phyloP scores from a whole-genome alignment of 768 basidiomycete genomes.

The button mushroom (Agaricus bisporus) region DNA sequence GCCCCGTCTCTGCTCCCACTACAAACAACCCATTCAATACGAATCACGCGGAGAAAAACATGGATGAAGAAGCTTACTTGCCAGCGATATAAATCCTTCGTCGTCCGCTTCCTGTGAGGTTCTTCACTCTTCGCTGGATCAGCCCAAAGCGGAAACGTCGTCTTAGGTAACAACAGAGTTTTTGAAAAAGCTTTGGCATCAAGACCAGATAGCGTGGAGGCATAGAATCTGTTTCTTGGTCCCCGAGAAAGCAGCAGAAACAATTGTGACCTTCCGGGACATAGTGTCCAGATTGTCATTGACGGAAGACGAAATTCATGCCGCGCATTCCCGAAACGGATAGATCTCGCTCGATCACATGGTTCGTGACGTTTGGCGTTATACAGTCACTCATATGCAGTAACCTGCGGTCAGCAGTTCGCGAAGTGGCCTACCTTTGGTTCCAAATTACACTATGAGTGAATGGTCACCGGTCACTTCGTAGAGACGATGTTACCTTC shows the following conservation, averaged over 20 bases:
- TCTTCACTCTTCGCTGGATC: slow-evolving; percentile 60
- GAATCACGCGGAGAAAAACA: neutral
- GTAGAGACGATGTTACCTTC: too few species aligned
- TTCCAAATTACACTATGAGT: too few species aligned
- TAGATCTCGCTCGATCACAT: neutral
- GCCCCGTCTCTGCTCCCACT: slow-evolving; percentile 64
- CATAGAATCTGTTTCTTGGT: neutral
- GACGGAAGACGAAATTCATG: too few species aligned
- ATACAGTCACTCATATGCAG: too few species aligned
- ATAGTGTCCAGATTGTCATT: slow-evolving; percentile 7
- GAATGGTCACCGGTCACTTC: too few species aligned
- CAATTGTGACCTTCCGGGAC: neutral
- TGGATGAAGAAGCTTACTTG: slow-evolving; percentile 43
- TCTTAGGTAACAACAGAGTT: slow-evolving; percentile 79
- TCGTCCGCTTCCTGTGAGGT: slow-evolving; percentile 53
- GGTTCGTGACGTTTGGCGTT: too few species aligned
- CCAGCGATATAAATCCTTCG: slow-evolving; percentile 71
- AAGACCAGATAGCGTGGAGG: slow-evolving; percentile 1
- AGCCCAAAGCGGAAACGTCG: slow-evolving; percentile 68
- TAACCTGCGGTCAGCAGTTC: too few species aligned
- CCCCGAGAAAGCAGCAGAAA: neutral
- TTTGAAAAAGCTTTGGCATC: slow-evolving; percentile 38
- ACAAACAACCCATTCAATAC: neutral
- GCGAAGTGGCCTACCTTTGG: too few species aligned
- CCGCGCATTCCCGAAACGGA: too few species aligned